phyloP scores from a whole-genome alignment of 495 filamentous ascomycete genomes.

The Lindgomyces ingoldianus region DNA sequence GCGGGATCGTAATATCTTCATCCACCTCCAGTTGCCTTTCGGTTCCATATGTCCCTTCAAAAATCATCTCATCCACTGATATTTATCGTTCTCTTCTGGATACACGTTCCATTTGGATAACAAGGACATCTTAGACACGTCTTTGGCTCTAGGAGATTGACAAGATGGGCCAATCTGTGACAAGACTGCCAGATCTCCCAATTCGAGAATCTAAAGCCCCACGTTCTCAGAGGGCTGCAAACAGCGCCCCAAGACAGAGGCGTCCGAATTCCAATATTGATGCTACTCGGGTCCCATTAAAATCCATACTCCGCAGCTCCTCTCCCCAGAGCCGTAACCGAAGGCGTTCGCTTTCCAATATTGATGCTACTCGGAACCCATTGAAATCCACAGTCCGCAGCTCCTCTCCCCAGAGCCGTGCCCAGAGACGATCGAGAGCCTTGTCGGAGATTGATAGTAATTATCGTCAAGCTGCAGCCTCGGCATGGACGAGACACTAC shows the following conservation, averaged over 20 bases:
- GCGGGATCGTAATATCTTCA: too few species aligned
- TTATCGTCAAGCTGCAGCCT: conserved; percentile 1
- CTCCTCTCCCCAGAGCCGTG: not conserved
- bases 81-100: not conserved
- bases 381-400: not conserved
- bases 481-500: not conserved
- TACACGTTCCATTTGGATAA: too few species aligned
- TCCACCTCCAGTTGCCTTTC: too few species aligned
- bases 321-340: not conserved
- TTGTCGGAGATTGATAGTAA: not conserved
- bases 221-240: not conserved
- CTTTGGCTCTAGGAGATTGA: not conserved
- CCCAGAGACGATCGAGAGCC: not conserved
- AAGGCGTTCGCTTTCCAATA: not conserved
- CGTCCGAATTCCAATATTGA: not conserved
- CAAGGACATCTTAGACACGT: not conserved
- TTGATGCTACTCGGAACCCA: not conserved
- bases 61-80: too few species aligned
- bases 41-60: too few species aligned
- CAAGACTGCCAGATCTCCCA: not conserved
- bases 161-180: conserved; percentile 10
- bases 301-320: not conserved
- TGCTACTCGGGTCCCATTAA: not conserved
- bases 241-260: not conserved
- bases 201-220: not conserved